These are phyloP conservation scores for Pseudognaphalium luteoalbum DNA, from an alignment of 129 eudicot genomes.

Conservation along the genomic window DNA sequence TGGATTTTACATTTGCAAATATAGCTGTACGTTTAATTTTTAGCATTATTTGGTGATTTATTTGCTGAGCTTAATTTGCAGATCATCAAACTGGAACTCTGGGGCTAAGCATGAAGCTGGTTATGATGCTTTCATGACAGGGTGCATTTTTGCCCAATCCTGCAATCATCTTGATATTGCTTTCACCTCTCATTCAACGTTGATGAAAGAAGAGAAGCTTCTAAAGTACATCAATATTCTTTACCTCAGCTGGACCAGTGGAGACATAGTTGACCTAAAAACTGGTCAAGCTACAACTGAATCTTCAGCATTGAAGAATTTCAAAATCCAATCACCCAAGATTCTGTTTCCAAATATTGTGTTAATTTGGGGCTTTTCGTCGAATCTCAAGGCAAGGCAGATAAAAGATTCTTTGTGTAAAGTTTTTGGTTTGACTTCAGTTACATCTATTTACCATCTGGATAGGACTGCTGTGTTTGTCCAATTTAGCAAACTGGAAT, in stretches of 20 bases:
- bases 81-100: constrained; percentile 93
- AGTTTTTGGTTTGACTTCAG: constrained; percentile 62
- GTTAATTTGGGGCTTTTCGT: constrained; percentile 74
- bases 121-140: constrained; percentile 98
- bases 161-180: constrained; percentile 68
- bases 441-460: constrained; percentile 58
- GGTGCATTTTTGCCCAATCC: constrained; percentile 85
- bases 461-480: constrained; percentile 81
- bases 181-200: constrained; percentile 28
- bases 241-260: constrained; percentile 82
- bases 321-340: constrained; percentile 30
- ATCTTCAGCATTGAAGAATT: constrained; percentile 24
- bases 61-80: constrained; percentile 24
- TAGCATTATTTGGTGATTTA: neutral
- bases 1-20: neutral
- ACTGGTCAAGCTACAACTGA: constrained; percentile 51
- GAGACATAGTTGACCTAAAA: constrained; percentile 67
- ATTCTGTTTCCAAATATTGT: constrained; percentile 52
- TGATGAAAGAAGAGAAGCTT: constrained; percentile 57
- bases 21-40: neutral
- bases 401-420: constrained; percentile 57
- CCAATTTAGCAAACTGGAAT: constrained; percentile 56
- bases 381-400: constrained; percentile 57
- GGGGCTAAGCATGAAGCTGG: constrained; percentile 99
- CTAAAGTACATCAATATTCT: constrained; percentile 64